These are phyloP conservation scores for Aspergillus proliferans DNA, from an alignment of 2,329 filamentous ascomycete species.

Conservation along the genomic window DNA sequence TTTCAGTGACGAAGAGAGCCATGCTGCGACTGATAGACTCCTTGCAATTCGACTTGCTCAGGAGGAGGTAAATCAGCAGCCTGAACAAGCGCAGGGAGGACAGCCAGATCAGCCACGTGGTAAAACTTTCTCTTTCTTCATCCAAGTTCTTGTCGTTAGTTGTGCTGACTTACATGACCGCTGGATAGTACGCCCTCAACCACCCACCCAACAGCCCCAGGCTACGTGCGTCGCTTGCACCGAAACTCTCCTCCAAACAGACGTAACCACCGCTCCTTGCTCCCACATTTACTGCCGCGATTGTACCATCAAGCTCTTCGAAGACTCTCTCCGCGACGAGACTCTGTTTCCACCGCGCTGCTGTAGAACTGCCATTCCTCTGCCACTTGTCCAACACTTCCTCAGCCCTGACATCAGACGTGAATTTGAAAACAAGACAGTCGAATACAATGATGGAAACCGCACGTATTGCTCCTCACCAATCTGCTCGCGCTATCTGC, in stretches of 20 bases:
- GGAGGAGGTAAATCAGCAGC: neutral
- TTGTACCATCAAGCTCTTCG: slow-evolving; percentile 15
- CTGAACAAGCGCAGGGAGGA: neutral
- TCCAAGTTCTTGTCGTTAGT: neutral
- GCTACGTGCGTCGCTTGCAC: slow-evolving; percentile 1
- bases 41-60: neutral
- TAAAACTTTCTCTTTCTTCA: neutral
- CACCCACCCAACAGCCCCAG: neutral
- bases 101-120: neutral
- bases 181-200: no score
- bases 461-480: no score
- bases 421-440: no score
- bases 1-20: neutral
- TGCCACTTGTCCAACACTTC: neutral
- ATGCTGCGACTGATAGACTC: neutral
- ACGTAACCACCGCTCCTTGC: slow-evolving; percentile 7
- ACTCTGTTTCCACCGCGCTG: slow-evolving; percentile 23
- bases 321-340: slow-evolving; percentile 14
- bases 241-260: no score
- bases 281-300: slow-evolving; percentile 17
- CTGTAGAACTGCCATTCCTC: slow-evolving; percentile 16
- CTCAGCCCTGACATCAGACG: no score
- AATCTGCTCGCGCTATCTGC: no score
- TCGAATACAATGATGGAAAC: no score
- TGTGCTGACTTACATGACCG: no score